Percentiles rank a stretch among this genome's conserved stretches.
These are phyloP conservation scores for Calcarisporium arbuscula DNA, from an alignment of 2,329 filamentous ascomycete genomes.

Conservation along the genomic window DNA sequence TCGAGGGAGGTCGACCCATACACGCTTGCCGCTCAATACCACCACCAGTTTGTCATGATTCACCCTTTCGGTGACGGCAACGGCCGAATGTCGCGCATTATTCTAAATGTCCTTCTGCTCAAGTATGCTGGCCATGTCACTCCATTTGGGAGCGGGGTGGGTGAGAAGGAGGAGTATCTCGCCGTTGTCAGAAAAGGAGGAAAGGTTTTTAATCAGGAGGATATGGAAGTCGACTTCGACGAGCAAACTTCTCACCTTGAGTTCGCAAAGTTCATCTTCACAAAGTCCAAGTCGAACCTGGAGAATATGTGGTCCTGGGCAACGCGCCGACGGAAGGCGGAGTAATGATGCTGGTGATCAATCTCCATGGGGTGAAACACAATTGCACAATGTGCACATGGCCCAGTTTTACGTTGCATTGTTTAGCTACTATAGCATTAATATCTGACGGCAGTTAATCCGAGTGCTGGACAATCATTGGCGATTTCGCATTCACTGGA, in stretches of 20 bases:
- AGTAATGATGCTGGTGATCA: too few species aligned
- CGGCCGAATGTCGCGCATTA: conserved; percentile 23
- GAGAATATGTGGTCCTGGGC: too few species aligned
- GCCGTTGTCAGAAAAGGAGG: not conserved
- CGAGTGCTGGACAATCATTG: too few species aligned
- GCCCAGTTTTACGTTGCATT: too few species aligned
- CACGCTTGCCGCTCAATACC: conserved; percentile 19
- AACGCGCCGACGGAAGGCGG: too few species aligned
- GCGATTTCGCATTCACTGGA: too few species aligned
- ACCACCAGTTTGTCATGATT: conserved; percentile 24
- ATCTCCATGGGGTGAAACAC: too few species aligned
- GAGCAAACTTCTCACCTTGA: conserved; percentile 3
- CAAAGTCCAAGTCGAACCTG: conserved; percentile 1
- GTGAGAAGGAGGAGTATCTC: conserved; percentile 2
- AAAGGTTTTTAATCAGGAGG: not conserved
- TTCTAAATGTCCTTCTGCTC: conserved; percentile 26
- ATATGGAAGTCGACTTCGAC: conserved; percentile 3
- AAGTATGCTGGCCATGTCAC: conserved; percentile 16
- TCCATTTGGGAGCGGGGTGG: not conserved
- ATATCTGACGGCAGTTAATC: too few species aligned
- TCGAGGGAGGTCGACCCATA: conserved; percentile 13
- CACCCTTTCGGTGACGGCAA: conserved; percentile 31
- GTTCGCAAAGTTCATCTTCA: not conserved
- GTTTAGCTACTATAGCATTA: too few species aligned
- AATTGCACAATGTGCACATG: too few species aligned